These are phyloP conservation scores for Leishmania martiniquensis DNA, from an alignment of 208 protist genomes.

Conservation along the genomic window DNA sequence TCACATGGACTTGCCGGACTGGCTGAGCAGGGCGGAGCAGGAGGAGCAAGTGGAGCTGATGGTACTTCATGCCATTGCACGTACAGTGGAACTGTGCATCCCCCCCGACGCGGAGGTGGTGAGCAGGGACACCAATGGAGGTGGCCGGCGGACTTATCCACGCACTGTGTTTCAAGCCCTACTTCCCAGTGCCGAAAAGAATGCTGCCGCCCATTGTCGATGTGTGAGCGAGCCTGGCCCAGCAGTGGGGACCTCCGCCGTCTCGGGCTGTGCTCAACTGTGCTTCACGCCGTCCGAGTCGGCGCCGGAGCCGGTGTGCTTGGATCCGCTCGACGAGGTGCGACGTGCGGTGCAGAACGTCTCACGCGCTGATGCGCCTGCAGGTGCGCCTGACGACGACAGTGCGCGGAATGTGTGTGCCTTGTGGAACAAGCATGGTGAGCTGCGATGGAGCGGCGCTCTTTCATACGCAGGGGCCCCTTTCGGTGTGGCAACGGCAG, in stretches of 20 bases:
- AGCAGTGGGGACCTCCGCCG: background rate
- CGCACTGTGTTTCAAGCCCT: conserved; percentile 6
- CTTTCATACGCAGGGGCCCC: conserved; percentile 13
- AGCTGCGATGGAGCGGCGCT: conserved; percentile 31
- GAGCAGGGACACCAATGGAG: background rate
- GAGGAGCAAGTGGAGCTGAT: conserved; percentile 53
- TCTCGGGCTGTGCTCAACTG: background rate
- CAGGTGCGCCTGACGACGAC: background rate
- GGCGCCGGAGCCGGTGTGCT: conserved; percentile 9
- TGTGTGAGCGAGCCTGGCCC: background rate
- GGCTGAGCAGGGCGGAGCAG: conserved; percentile 39
- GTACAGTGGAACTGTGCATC: conserved; percentile 13
- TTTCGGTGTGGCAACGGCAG: background rate
- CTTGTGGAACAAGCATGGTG: conserved; percentile 63
- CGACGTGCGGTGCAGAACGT: conserved; percentile 8
- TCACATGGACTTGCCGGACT: conserved; percentile 41
- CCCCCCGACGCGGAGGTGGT: conserved; percentile 5
- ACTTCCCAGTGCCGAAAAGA: background rate
- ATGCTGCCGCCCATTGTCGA: background rate
- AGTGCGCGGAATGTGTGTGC: conserved; percentile 23
- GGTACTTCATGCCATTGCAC: conserved; percentile 51
- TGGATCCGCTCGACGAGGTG: conserved; percentile 13
- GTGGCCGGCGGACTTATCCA: background rate
- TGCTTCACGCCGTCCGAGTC: conserved; percentile 19
- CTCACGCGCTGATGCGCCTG: conserved; percentile 3